phyloP scores from a whole-genome alignment of 2,329 filamentous ascomycete species.

The Penicillium oxalicum region DNA sequence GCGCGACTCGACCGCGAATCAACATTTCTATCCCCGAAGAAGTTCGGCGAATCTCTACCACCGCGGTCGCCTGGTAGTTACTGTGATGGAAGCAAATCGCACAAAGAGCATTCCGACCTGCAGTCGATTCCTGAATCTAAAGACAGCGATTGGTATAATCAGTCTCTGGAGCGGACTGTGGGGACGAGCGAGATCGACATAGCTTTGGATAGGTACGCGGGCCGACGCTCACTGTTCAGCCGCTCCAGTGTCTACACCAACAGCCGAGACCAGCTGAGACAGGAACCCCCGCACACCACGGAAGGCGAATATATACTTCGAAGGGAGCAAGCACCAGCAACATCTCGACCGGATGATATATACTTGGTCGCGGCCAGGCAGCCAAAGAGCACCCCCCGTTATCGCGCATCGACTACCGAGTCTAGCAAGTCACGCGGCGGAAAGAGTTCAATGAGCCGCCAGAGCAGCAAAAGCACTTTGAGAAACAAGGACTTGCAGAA shows the following conservation, averaged over 20 bases:
- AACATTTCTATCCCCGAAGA: slow-evolving; percentile 17
- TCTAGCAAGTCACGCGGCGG: slow-evolving; percentile 11
- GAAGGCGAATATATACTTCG: slow-evolving; percentile 12
- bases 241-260: slow-evolving; percentile 21
- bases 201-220: slow-evolving; percentile 27
- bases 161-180: slow-evolving; percentile 26
- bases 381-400: slow-evolving; percentile 3
- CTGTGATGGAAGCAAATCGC: slow-evolving; percentile 10
- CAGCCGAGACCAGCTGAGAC: slow-evolving; percentile 20
- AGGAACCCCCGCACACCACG: slow-evolving; percentile 14
- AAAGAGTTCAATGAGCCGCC: slow-evolving; percentile 28
- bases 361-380: slow-evolving; percentile 22
- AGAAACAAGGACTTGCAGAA: slow-evolving; percentile 38
- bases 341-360: slow-evolving; percentile 21
- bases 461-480: slow-evolving; percentile 35
- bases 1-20: slow-evolving; percentile 17
- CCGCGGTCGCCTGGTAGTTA: slow-evolving; percentile 9
- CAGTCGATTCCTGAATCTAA: slow-evolving; percentile 18
- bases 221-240: slow-evolving; percentile 19
- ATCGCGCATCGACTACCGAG: slow-evolving; percentile 2
- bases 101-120: slow-evolving; percentile 13
- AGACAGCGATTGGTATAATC: slow-evolving; percentile 19
- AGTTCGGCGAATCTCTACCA: slow-evolving; percentile 25
- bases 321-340: slow-evolving; percentile 21
- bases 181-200: slow-evolving; percentile 31